Base-by-base conservation (phyloP, 495 filamentous ascomycete species). In the Lepraria neglecta region DNA sequence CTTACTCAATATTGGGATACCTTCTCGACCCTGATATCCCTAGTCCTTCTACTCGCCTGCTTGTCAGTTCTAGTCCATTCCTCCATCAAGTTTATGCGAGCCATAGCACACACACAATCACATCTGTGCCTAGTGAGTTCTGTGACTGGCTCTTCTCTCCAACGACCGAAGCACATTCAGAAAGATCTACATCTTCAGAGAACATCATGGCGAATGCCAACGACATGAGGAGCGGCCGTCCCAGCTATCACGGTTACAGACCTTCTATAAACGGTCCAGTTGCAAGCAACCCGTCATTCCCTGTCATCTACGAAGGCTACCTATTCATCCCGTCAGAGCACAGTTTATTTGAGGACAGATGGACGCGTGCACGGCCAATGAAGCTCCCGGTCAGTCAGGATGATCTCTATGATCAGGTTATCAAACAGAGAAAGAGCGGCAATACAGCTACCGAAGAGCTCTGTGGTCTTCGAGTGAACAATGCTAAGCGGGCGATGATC, bases 381-480 rank as follows among this genome's bases (percentile, higher is more conserved):
- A 43, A 27, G 5, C 30, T 53, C 12, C 17, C 38, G 1, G 48
- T 42, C 40, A 60, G 47, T n/a, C 58, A 60, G 17, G 35, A 27
- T 1, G 58, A 60, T 24, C 48, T 60, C 27, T 21, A 52, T 14
- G 31, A 50, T 33, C 33, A 60, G 38, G 48, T 60, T 7, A 33
- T 44, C 38, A 53, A 51, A 14, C 58, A 53, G 42, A 50, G 48
- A 21, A 50, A 51, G 24, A 60, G 48, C 51, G 58, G 48, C 17
- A 50, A 19, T 7, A 52, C 58, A 9, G 58, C 47, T 30, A 38
- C 40, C 19, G 42, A 51, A 45, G 58, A 53, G 19, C 47, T 60
- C 19, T 50, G 42, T 24, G 47, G 42, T 9, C 51, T 27, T 15
- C 58, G 51, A 38, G 6, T 54, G 7, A 19, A 60, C 28, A 46